Conservation (phyloP, 257 asterid species). For the Nicotiana tabacum region DNA sequence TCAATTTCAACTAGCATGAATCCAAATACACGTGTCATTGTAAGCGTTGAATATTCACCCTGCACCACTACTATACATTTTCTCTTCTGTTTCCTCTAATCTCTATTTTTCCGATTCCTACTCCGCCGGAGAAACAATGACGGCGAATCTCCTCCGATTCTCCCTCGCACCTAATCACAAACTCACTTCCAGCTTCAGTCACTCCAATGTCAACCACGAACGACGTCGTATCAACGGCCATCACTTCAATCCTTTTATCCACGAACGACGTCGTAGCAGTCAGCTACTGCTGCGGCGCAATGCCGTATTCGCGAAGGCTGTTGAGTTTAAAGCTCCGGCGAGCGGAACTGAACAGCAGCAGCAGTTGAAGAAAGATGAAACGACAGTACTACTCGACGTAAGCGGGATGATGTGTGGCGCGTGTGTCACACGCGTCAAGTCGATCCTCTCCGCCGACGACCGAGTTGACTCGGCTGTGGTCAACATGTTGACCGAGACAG, state of each 20-base stretch:
- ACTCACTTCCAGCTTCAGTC: constrained; percentile 1
- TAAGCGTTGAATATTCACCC: neutral
- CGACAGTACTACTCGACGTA: constrained; percentile 63
- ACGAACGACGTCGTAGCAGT: constrained; percentile 22
- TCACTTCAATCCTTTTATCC: constrained; percentile 19
- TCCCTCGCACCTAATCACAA: constrained; percentile 37
- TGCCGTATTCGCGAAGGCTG: constrained; percentile 47
- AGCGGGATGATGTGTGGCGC: constrained; percentile 99
- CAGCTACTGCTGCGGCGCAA: constrained; percentile 22
- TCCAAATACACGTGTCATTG: neutral
- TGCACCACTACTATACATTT: neutral
- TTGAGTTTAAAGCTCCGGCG: constrained; percentile 36
- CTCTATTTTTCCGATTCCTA: neutral
- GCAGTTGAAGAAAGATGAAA: constrained; percentile 30
- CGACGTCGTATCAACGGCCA: constrained; percentile 27
- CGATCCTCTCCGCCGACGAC: constrained; percentile 66
- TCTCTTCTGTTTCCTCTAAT: neutral
- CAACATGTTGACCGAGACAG: constrained; percentile 89
- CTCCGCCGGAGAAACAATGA: neutral
- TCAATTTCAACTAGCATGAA: neutral
- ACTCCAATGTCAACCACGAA: constrained; percentile 16
- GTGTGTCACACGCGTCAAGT: constrained; percentile 82
- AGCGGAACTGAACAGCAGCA: constrained; percentile 7
- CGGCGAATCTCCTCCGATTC: constrained; percentile 58
- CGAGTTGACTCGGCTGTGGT: constrained; percentile 88